These are phyloP conservation scores for Colletotrichum truncatum DNA, from an alignment of 2,329 filamentous ascomycete genomes.

Conservation along the genomic window DNA sequence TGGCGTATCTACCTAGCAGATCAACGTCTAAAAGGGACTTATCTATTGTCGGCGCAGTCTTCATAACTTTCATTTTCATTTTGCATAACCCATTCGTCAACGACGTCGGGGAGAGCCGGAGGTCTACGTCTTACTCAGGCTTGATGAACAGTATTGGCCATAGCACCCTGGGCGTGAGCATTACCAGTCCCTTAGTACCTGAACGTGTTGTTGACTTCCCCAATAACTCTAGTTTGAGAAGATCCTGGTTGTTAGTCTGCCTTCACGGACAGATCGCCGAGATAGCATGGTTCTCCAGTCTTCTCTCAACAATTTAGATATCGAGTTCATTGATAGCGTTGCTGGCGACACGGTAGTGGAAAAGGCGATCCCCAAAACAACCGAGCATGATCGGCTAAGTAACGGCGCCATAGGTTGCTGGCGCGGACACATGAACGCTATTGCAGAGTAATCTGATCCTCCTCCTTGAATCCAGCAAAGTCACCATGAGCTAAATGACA, in stretches of 20 bases:
- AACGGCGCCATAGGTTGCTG: conserved; percentile 44
- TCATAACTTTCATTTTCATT: neutral
- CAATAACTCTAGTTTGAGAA: conserved; percentile 57
- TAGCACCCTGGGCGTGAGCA: conserved; percentile 10
- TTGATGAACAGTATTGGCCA: neutral
- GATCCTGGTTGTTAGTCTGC: conserved; percentile 62
- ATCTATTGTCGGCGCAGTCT: neutral
- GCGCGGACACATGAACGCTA: conserved; percentile 49
- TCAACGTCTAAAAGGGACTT: neutral
- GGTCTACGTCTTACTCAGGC: neutral
- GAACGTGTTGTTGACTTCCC: neutral
- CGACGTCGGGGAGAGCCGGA: too few species aligned
- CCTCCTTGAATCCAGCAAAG: neutral
- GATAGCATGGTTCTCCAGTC: conserved; percentile 59
- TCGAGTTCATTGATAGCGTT: conserved; percentile 58
- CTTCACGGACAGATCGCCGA: conserved; percentile 58
- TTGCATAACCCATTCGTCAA: conserved; percentile 11
- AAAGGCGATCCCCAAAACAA: conserved; percentile 43
- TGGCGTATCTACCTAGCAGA: neutral
- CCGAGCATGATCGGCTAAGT: conserved; percentile 40
- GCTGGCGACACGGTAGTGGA: conserved; percentile 47
- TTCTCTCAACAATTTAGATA: conserved; percentile 50
- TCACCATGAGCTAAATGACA: neutral
- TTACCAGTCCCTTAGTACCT: too few species aligned
- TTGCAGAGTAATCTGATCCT: conserved; percentile 38